phyloP scores from a whole-genome alignment of 805 yeast genomes.

The Wickerhamomyces bisporus region DNA sequence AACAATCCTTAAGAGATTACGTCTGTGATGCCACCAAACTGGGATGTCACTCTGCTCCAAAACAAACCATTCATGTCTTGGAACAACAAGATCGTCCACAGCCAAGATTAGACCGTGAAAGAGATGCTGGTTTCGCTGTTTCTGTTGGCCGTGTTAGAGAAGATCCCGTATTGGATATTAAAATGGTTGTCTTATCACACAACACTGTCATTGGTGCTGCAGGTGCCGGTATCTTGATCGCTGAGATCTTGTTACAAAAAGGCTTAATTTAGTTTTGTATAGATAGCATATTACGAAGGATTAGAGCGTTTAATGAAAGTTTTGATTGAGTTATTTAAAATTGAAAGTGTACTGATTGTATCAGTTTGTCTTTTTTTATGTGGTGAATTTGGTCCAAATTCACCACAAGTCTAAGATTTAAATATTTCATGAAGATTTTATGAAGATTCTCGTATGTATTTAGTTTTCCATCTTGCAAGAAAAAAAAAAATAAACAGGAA shows the following conservation, averaged over 20 bases:
- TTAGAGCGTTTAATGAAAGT: neutral
- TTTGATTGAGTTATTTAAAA: too few relatives aligned
- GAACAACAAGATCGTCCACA: conserved; percentile 95
- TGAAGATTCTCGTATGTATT: too few relatives aligned
- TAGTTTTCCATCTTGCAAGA: too few relatives aligned
- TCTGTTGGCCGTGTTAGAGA: conserved; percentile 92
- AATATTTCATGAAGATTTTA: too few relatives aligned
- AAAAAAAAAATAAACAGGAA: too few relatives aligned
- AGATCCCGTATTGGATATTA: conserved; percentile 89
- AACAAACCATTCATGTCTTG: conserved; percentile 83
- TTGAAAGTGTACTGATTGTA: too few relatives aligned
- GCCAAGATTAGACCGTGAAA: conserved; percentile 93
- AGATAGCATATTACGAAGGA: too few relatives aligned
- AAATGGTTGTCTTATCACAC: conserved; percentile 96
- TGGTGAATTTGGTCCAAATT: too few relatives aligned
- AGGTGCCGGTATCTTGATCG: conserved; percentile 95
- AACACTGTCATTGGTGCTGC: conserved; percentile 99
- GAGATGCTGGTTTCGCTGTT: conserved; percentile 91
- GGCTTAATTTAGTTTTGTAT: conserved; percentile 49
- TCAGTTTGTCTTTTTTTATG: too few relatives aligned
- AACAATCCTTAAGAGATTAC: conserved; percentile 63
- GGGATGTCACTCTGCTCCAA: conserved; percentile 90
- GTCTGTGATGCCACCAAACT: conserved; percentile 76
- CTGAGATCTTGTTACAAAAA: conserved; percentile 80
- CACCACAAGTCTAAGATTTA: too few relatives aligned